Base-by-base conservation (phyloP, 1,284 basidiomycete species). In the Pseudomicrostroma phylloplanum region DNA sequence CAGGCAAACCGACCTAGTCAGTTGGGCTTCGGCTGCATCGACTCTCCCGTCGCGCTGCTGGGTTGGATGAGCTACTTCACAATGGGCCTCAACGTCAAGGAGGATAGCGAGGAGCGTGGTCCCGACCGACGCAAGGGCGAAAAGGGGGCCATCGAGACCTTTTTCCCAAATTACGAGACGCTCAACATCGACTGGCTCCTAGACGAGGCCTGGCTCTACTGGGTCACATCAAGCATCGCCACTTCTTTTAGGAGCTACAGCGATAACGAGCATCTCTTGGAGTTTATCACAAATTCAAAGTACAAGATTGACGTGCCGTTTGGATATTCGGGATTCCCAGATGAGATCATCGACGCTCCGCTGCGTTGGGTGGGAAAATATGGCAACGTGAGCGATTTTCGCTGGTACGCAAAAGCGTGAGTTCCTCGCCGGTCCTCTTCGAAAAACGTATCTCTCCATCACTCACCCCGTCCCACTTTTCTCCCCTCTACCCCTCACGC, bases 171-270 rank as follows among this genome's bases (percentile, higher is more conserved):
- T 7, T 41, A 40, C 25, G 25, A 17, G 25, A 57, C 23, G 49
- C 57, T 59, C 46, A 36, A n/a, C 26, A 26, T 53, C 17, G n/a
- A 30, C 43, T 54, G 15, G 17, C 51, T 54, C 39, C 11, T 42
- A 6, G 21, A 54, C 51, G 21, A 17, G 13, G 25, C 51, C 4
- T 19, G 25, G 19, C 48, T 63, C 25, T 63, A 61, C 59, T 63
- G 46, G 46, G 4, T 61, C 23, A 61, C 55, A 13, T 15, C 17
- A 7, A 39, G 55, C 17, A 71, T 71, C 61, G 72, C 66, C 1
- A 72, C 72, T 1, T 70, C 68, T 17, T 73, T 73, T 58, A 65
- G 72, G 19, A 68, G 67, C 7, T 73, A 73, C 62, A 65, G 66
- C 36, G 61, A 59, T 65, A 73, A 73, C 56, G 19, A 49, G 8